These are phyloP conservation scores for Eruca vesicaria DNA, from an alignment of 441 rosid species.

Conservation along the genomic window DNA sequence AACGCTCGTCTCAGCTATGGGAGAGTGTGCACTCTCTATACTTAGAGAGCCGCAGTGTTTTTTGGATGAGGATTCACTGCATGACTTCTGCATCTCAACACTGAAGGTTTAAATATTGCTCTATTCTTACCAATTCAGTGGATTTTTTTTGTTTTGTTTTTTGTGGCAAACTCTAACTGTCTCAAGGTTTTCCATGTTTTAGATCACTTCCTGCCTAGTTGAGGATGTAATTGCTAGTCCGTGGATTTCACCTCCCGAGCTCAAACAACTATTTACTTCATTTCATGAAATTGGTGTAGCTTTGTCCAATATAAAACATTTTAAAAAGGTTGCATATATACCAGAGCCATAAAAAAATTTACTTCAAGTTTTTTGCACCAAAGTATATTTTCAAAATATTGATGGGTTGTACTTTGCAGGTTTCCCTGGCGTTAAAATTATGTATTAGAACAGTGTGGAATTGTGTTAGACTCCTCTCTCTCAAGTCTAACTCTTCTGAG, in stretches of 20 bases:
- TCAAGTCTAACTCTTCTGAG: conserved; percentile 31
- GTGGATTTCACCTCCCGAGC: conserved; percentile 57
- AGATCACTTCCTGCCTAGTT: conserved; percentile 48
- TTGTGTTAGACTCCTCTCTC: conserved; percentile 45
- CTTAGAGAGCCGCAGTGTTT: background rate
- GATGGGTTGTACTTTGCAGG: conserved; percentile 45
- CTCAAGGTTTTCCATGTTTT: conserved; percentile 9
- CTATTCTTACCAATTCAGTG: too few relatives aligned
- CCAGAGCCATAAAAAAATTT: background rate
- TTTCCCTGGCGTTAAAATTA: conserved; percentile 62
- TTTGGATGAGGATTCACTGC: background rate
- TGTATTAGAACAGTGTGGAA: conserved; percentile 72
- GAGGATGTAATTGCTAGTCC: conserved; percentile 48
- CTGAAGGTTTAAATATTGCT: background rate
- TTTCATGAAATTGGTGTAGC: conserved; percentile 58
- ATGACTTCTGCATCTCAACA: background rate
- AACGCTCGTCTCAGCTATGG: background rate
- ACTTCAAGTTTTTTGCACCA: background rate
- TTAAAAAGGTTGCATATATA: conserved; percentile 40
- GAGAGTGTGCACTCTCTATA: background rate
- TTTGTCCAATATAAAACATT: conserved; percentile 54
- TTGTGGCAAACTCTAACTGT: too few relatives aligned
- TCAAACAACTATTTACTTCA: conserved; percentile 50
- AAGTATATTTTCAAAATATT: background rate
- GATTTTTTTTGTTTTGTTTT: too few relatives aligned